Evolutionary conservation across 2,329 filamentous ascomycete genomes (phyloP), one percentile per base, ranked within the genome.

Genomic region (Talaromyces sp.): DNA sequence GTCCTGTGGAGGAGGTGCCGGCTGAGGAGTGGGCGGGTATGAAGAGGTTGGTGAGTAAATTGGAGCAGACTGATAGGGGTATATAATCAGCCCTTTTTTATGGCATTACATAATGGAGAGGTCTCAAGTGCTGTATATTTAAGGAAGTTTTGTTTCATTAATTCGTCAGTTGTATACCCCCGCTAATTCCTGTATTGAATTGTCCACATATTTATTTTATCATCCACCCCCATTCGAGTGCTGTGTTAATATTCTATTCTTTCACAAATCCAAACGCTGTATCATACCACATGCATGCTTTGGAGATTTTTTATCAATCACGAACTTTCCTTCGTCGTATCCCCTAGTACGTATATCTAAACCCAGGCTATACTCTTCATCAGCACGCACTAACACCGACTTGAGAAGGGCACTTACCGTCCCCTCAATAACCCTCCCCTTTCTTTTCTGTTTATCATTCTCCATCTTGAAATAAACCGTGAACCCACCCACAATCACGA

Each of bases 1-100:
- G 93, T 31, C 93, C 93, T n/a, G 89, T 90, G 70, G 95, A 98
- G 73, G 85, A 87, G 39, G 85, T 92, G 45, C 90, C 90, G 75
- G 88, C 87, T 61, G 95, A 99, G 73, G 94, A 98, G 76, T 99
- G 95, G 94, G 87, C 90, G 6, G 91, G 87, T 41, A 91, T 99
- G 70, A 98, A 97, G 87, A 93, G 92, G 78, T 82, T 97, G 74
- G 87, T 97, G 27, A 89, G 87, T 49, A 87, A 89, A 71, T 79
- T 94, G 66, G 93, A 96, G 78, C 79, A 80, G 68, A 77, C 73
- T 68, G 77, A 78, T 68, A 73, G 73, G 45, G 72, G 72, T 66
- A 73, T 70, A 66, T 76, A 67, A 69, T 52, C 19, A 9, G 9
- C 16, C 35, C 35, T 37, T 13, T 37, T 8, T 22, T 35, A 35